Conservation (phyloP, 108 stramenopile genomes). For the Aurantiochytrium sp. region DNA sequence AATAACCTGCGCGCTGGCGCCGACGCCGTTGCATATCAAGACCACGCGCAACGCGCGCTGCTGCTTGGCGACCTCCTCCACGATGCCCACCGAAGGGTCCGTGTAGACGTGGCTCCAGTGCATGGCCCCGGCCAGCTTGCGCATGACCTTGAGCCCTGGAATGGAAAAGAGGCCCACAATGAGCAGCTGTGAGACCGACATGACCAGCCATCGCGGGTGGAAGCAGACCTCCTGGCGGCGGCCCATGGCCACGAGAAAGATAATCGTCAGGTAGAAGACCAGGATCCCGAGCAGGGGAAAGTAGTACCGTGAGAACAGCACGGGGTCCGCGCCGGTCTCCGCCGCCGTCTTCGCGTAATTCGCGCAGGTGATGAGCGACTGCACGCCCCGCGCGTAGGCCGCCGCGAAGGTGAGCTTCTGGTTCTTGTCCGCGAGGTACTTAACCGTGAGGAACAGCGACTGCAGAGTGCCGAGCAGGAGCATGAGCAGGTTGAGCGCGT, state of each 20-base stretch:
- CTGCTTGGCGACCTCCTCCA: background rate
- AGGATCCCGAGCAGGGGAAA: background rate
- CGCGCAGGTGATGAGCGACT: background rate
- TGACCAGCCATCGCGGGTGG: constrained; percentile 26
- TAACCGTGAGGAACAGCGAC: background rate
- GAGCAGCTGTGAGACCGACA: constrained; percentile 19
- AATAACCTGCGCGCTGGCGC: background rate
- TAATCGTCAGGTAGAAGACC: background rate
- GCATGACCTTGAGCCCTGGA: constrained; percentile 3
- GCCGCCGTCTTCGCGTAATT: constrained; percentile 14
- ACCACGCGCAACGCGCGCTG: background rate
- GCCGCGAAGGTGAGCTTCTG: constrained; percentile 3
- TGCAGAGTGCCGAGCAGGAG: background rate
- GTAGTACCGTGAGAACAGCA: background rate
- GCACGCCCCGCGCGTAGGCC: background rate
- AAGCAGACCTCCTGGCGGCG: background rate
- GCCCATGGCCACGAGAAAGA: constrained; percentile 15
- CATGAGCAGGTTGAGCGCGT: background rate
- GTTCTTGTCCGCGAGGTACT: background rate
- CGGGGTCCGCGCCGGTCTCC: background rate
- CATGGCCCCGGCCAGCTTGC: background rate
- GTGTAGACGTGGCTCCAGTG: background rate
- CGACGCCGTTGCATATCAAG: background rate
- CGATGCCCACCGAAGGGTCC: background rate
- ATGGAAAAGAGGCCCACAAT: background rate